Evolutionary conservation across 257 asterid genomes (phyloP).

Genomic region (Leptodermis oblonga): DNA sequence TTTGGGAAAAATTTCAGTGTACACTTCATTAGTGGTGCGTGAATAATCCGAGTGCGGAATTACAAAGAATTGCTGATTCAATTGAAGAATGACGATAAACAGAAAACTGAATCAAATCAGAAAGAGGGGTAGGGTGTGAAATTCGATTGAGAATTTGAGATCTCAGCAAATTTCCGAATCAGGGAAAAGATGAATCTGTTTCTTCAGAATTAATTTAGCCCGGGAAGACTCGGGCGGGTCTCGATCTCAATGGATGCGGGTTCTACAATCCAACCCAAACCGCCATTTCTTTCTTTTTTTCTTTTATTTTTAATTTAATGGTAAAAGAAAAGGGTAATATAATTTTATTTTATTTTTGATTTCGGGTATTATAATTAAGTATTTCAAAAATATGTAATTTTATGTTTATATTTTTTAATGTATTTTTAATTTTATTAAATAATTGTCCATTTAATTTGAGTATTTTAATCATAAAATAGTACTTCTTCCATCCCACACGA

Average conservation of each 20-base stretch:
- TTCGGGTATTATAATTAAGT: too few relatives aligned
- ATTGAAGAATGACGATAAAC: neutral
- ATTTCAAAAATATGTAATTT: too few relatives aligned
- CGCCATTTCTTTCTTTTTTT: neutral
- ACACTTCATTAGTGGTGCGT: neutral
- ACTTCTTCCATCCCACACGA: too few relatives aligned
- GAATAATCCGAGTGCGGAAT: neutral
- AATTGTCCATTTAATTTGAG: too few relatives aligned
- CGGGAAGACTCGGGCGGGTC: neutral
- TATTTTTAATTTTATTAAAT: too few relatives aligned
- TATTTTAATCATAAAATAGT: too few relatives aligned
- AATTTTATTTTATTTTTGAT: too few relatives aligned
- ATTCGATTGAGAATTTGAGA: neutral
- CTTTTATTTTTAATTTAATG: too few relatives aligned
- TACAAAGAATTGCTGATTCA: neutral
- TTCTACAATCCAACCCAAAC: neutral
- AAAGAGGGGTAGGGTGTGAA: neutral
- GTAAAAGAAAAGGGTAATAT: too few relatives aligned
- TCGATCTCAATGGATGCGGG: neutral
- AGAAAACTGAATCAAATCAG: slow-evolving; percentile 1
- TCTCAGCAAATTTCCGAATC: neutral
- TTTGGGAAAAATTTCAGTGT: neutral
- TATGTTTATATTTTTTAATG: too few relatives aligned
- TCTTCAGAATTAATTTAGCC: slow-evolving; percentile 14
- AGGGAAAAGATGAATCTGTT: neutral